Conservation (phyloP, 495 filamentous ascomycete genomes). For the Aspergillus wentii region DNA sequence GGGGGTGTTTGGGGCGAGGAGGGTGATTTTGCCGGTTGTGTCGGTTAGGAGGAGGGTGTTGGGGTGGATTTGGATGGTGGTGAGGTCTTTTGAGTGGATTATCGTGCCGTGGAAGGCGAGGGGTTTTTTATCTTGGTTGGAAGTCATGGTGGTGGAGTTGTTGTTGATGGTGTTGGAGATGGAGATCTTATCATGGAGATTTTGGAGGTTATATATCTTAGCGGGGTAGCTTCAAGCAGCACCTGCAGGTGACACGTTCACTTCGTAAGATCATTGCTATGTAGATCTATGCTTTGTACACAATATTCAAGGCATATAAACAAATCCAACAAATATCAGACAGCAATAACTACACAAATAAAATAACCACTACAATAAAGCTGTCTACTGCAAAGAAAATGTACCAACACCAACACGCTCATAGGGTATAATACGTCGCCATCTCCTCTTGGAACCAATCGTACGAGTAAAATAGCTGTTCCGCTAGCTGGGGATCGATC, state of each 20-base stretch:
- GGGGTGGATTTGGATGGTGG: conserved; percentile 43
- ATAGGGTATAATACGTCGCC: conserved; percentile 42
- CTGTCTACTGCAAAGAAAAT: not conserved
- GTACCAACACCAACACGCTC: conserved; percentile 6
- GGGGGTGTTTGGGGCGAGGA: conserved; percentile 5
- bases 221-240: too few relatives aligned
- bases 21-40: conserved; percentile 33
- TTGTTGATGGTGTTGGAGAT: conserved; percentile 7
- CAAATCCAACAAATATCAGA: too few relatives aligned
- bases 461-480: conserved; percentile 38
- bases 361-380: too few relatives aligned
- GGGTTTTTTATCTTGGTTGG: conserved; percentile 12
- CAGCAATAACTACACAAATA: too few relatives aligned
- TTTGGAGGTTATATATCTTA: too few relatives aligned
- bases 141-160: conserved; percentile 7
- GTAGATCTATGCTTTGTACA: too few relatives aligned
- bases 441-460: conserved; percentile 45
- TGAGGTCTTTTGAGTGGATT: conserved; percentile 41
- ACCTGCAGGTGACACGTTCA: too few relatives aligned
- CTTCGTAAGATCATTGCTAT: too few relatives aligned
- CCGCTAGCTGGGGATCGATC: conserved; percentile 37
- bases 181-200: too few relatives aligned
- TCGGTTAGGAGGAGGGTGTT: conserved; percentile 40
- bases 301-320: too few relatives aligned
- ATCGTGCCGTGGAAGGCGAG: conserved; percentile 48